Conservation (phyloP, 352 stramenopile species). For the Phytophthora meadii region DNA sequence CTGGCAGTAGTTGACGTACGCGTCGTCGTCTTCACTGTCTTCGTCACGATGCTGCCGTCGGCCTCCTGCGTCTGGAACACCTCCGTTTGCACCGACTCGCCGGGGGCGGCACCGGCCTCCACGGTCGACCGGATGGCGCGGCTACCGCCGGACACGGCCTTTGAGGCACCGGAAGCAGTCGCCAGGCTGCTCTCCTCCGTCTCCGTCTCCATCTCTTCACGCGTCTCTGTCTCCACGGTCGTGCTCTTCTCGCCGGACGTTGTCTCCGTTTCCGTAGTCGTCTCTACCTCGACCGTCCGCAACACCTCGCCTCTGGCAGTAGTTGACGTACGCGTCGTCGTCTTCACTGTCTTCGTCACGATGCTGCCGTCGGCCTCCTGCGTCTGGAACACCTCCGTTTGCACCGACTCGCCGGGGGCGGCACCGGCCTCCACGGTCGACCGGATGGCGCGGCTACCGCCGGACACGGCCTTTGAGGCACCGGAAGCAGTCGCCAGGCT, state of each 20-base stretch:
- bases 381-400: slow-evolving; percentile 18
- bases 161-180: not conserved
- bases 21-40: slow-evolving; percentile 16
- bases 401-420: slow-evolving; percentile 5
- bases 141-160: not conserved
- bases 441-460: not conserved
- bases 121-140: slow-evolving; percentile 1
- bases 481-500: slow-evolving; percentile 5
- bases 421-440: slow-evolving; percentile 9
- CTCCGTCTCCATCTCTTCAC: not conserved
- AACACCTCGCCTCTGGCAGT: slow-evolving; percentile 2
- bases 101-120: slow-evolving; percentile 7
- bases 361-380: slow-evolving; percentile 13
- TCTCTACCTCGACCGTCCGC: slow-evolving; percentile 15
- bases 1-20: not conserved
- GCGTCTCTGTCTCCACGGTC: slow-evolving; percentile 8
- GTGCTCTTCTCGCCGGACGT: slow-evolving; percentile 12
- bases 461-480: not conserved
- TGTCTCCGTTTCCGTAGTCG: slow-evolving; percentile 16
- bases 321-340: slow-evolving; percentile 1
- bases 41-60: slow-evolving; percentile 16
- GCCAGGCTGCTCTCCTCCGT: slow-evolving; percentile 15
- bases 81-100: slow-evolving; percentile 13
- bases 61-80: slow-evolving; percentile 12
- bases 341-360: slow-evolving; percentile 19